Evolutionary conservation across 305 asterid species (phyloP), one percentile per base, ranked within the genome.

Genomic region (Plantago lanceolata): DNA sequence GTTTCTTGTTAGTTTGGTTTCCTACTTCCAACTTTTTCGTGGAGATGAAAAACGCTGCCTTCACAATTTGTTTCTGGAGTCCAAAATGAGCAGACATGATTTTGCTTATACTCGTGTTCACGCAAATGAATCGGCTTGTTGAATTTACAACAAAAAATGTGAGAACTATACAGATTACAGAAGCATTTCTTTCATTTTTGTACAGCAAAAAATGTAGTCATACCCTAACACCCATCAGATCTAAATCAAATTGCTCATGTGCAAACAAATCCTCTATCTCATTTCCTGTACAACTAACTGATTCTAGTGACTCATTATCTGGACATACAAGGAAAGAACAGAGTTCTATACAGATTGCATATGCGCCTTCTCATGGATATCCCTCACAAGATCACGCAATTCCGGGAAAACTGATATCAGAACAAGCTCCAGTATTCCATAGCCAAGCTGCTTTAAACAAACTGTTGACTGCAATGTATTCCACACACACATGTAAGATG

Each of bases 391-490:
- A 51, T 85, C 94, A 53, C 76, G 83, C 68, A 93, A 50, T 77
- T 93, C 97, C 0, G 99, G 99, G 71, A 89, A 89, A 52, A 85
- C 60, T 24, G 96, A 81, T 60, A 89, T 52, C 19, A 93, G 82
- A 48, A 87, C 81, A 57, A 85, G 96, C 75, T 93, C 99, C 40
- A 93, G 85, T 66, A 93, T 86, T 54, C 89, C 97, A 70, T 85
- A 93, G 4, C 92, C 91, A 67, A 93, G 92, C 80, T 93, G 99
- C 94, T 93, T 89, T 78, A 93, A 72, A 64, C 99, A 93, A 51
- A 86, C 79, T 24, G 88, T 73, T 31, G 99, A 93, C 96, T 93
- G 89, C 88, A 74, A 61, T 45, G 19, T 48, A 57, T 67, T 61
- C 40, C 1, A 33, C 40, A 33, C 7, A 33, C 40, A 33, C 40